Evolutionary conservation across 2,329 filamentous ascomycete species (phyloP).

Genomic region (Claviceps arundinis): DNA sequence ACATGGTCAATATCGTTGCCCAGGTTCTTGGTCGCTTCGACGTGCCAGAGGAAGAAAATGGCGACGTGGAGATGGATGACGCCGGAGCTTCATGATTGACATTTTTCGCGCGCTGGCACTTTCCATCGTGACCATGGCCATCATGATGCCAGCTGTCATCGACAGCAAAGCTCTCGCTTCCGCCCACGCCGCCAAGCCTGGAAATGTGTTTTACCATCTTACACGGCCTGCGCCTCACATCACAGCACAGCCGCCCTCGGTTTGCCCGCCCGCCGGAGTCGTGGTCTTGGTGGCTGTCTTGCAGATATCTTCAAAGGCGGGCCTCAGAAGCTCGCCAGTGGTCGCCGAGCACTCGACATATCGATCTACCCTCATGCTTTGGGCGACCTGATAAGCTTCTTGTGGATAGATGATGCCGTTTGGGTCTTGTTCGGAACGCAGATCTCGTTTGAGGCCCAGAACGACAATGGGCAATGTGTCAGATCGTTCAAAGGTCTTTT

Average conservation of each 20-base stretch:
- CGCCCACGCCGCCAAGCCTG: neutral
- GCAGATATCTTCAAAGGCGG: conserved; percentile 49
- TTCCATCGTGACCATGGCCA: neutral
- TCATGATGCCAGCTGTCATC: neutral
- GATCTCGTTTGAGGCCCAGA: conserved; percentile 47
- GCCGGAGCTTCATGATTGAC: conserved; percentile 13
- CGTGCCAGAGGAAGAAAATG: conserved; percentile 15
- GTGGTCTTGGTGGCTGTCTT: conserved; percentile 37
- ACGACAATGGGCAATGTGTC: conserved; percentile 41
- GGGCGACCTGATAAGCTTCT: conserved; percentile 42
- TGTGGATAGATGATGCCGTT: conserved; percentile 49
- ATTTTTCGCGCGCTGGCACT: neutral
- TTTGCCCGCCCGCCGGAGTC: conserved; percentile 35
- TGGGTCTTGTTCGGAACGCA: conserved; percentile 43
- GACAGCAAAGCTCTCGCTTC: neutral
- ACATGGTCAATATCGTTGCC: conserved; percentile 42
- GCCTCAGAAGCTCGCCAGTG: conserved; percentile 43
- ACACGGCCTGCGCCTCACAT: conserved; percentile 24
- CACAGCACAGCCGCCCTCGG: conserved; percentile 38
- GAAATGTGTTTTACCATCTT: no score
- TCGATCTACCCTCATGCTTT: conserved; percentile 46
- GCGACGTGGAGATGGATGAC: conserved; percentile 25
- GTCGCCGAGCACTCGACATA: conserved; percentile 52
- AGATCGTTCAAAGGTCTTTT: conserved; percentile 30
- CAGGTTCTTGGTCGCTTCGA: conserved; percentile 43